These are phyloP conservation scores for Coniella vitis DNA, from an alignment of 2,329 filamentous ascomycete species.

Conservation along the genomic window DNA sequence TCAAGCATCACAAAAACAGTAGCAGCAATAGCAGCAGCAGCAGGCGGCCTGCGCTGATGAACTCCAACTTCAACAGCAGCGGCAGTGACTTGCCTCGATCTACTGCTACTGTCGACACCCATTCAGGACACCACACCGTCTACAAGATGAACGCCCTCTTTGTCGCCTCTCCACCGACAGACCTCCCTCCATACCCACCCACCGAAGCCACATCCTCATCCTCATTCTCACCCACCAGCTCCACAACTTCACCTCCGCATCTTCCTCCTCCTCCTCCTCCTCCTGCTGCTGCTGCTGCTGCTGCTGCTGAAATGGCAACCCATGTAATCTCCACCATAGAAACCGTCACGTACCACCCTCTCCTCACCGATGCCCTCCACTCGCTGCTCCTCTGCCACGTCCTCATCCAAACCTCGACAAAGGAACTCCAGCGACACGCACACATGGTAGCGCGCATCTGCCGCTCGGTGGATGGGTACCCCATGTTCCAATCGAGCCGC, in stretches of 20 bases:
- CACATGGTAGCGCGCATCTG: conserved; percentile 73
- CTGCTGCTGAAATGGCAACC: too few relatives aligned
- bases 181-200: conserved; percentile 61
- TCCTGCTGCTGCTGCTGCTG: too few relatives aligned
- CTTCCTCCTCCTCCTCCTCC: too few relatives aligned
- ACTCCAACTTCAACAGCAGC: too few relatives aligned
- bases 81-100: too few relatives aligned
- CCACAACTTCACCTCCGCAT: too few relatives aligned
- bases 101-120: too few relatives aligned
- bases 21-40: too few relatives aligned
- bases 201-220: conserved; percentile 29
- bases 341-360: conserved; percentile 71
- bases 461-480: conserved; percentile 70
- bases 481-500: conserved; percentile 67
- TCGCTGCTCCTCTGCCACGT: conserved; percentile 70
- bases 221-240: conserved; percentile 3
- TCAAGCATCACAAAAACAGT: too few relatives aligned
- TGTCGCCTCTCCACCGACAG: conserved; percentile 55
- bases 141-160: conserved; percentile 59
- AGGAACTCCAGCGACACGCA: conserved; percentile 72
- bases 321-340: conserved; percentile 46
- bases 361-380: conserved; percentile 73
- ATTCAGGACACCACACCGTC: too few relatives aligned
- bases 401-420: conserved; percentile 71
- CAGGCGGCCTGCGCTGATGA: conserved; percentile 30